Conservation (phyloP, 495 filamentous ascomycete genomes). For the Apiosordaria backusii region DNA sequence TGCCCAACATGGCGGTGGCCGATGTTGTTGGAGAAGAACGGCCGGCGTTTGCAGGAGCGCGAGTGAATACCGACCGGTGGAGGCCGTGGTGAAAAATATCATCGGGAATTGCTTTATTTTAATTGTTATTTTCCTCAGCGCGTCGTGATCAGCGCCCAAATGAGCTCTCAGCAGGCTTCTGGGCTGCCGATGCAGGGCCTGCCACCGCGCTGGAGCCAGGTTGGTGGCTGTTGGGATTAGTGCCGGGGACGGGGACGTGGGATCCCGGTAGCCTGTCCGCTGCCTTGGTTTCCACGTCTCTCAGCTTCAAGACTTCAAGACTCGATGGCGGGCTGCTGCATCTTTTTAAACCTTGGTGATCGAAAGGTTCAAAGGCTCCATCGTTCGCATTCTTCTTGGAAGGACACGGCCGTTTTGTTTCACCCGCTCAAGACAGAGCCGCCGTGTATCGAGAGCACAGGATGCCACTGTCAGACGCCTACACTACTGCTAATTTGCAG, state of each 20-base stretch:
- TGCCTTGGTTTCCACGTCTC: neutral
- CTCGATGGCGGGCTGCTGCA: neutral
- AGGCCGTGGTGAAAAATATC: slow-evolving; percentile 16
- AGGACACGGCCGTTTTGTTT: neutral
- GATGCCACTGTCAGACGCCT: neutral
- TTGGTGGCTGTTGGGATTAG: slow-evolving; percentile 17
- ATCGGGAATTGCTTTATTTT: slow-evolving; percentile 21
- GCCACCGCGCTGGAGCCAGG: slow-evolving; percentile 22
- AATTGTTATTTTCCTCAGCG: slow-evolving; percentile 22
- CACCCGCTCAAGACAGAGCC: neutral
- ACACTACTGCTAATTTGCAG: neutral
- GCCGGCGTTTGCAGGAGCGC: slow-evolving; percentile 5
- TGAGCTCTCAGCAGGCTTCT: slow-evolving; percentile 13
- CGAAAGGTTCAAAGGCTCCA: no score
- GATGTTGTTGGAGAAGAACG: slow-evolving; percentile 7
- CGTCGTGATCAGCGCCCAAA: slow-evolving; percentile 23
- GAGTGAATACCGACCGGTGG: slow-evolving; percentile 10
- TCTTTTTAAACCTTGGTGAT: neutral
- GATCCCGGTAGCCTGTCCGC: slow-evolving; percentile 17
- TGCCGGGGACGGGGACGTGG: slow-evolving; percentile 22
- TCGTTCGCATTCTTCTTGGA: neutral
- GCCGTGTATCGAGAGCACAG: no score
- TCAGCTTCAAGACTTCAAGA: neutral
- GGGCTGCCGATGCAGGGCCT: slow-evolving; percentile 20
- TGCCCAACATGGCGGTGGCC: slow-evolving; percentile 14